Conservation (phyloP, 2,329 filamentous ascomycete species). For the Penicillium rolfsii region DNA sequence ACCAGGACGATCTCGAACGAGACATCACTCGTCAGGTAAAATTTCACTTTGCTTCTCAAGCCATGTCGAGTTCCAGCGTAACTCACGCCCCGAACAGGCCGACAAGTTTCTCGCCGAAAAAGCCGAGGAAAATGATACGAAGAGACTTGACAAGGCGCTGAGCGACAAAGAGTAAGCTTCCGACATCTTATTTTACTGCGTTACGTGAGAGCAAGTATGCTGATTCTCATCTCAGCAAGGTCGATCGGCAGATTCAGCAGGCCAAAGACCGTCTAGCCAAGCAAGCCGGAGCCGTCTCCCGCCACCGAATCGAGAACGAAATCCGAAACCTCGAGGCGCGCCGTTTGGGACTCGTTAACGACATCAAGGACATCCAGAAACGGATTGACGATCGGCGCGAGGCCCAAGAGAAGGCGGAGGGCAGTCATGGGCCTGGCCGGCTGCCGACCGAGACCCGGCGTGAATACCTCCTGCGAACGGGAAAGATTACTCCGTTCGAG, state of each 20-base stretch:
- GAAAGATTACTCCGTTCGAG: constrained; percentile 96
- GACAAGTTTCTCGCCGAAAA: constrained; percentile 64
- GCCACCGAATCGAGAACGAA: constrained; percentile 55
- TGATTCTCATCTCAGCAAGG: constrained; percentile 50
- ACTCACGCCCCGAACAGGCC: constrained; percentile 45
- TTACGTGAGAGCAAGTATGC: neutral
- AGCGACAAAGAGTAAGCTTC: constrained; percentile 50
- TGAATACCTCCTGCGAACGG: constrained; percentile 90
- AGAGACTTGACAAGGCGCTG: constrained; percentile 62
- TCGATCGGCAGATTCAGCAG: constrained; percentile 67
- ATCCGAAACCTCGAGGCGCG: constrained; percentile 68
- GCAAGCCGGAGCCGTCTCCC: constrained; percentile 56
- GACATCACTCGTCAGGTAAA: constrained; percentile 70
- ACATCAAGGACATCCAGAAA: constrained; percentile 77
- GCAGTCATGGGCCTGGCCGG: constrained; percentile 53
- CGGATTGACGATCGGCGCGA: constrained; percentile 77
- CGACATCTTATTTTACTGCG: neutral
- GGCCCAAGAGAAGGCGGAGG: constrained; percentile 53
- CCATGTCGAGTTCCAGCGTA: neutral
- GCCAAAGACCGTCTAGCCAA: constrained; percentile 61
- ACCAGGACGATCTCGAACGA: constrained; percentile 88
- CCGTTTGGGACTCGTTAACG: constrained; percentile 66
- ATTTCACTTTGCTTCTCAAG: neutral
- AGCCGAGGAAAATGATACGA: constrained; percentile 66
- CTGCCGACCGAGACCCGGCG: constrained; percentile 80